Evolutionary conservation across 176 grass and related monocot genomes (phyloP).

Genomic region (Saccharum officinarum): DNA sequence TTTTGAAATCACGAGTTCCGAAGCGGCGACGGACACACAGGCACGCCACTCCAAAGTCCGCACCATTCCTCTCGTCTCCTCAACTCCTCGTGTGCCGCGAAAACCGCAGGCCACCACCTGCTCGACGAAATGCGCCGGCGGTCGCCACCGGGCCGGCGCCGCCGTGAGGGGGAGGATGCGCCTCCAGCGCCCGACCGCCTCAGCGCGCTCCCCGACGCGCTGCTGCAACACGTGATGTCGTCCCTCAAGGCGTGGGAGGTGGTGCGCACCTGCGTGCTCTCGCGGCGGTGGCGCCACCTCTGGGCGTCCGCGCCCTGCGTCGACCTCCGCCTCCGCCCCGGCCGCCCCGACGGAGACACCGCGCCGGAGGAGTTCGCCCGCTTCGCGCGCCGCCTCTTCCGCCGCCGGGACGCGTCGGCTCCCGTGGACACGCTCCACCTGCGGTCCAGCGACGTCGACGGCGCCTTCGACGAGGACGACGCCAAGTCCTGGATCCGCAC

Average conservation of each 20-base stretch:
- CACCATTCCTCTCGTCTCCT: too few relatives aligned
- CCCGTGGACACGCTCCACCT: conserved; percentile 10
- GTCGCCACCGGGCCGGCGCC: too few relatives aligned
- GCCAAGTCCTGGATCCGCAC: neutral
- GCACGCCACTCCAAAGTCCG: too few relatives aligned
- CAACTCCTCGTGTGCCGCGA: too few relatives aligned
- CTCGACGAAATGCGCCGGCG: too few relatives aligned
- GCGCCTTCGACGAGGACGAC: neutral
- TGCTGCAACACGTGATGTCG: neutral
- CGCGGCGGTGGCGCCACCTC: conserved; percentile 33
- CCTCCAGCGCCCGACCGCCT: neutral
- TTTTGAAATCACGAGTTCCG: neutral
- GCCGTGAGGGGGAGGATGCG: neutral
- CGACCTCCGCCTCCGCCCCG: neutral
- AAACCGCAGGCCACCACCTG: too few relatives aligned
- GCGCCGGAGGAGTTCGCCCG: neutral
- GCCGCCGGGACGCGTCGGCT: neutral
- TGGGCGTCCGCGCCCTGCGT: conserved; percentile 35
- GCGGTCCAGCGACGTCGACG: neutral
- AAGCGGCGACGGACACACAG: too few relatives aligned
- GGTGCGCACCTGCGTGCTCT: conserved; percentile 43
- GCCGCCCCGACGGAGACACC: neutral
- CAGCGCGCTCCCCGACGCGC: conserved; percentile 17
- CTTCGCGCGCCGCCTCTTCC: conserved; percentile 12
- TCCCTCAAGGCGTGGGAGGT: conserved; percentile 25